Percentiles rank a stretch among this genome's conserved stretches.
phyloP scores from a whole-genome alignment of 257 asterid genomes.

The Lavandula angustifolia region DNA sequence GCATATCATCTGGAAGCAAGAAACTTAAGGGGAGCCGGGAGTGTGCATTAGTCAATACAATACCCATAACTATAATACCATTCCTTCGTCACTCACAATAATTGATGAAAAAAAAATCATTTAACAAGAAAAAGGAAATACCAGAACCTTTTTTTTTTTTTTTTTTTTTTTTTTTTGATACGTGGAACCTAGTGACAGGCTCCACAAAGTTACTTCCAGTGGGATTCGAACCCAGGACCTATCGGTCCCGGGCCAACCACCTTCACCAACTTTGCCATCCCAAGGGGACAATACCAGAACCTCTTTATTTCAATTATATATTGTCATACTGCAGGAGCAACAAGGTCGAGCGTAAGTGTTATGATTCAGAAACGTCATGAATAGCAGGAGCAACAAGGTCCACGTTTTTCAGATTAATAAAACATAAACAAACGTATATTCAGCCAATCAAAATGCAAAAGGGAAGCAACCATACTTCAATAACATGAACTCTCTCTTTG shows the following conservation, averaged over 20 bases:
- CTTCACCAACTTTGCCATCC: too few species aligned
- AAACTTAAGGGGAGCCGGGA: background rate
- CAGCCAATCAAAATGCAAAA: background rate
- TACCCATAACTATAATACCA: background rate
- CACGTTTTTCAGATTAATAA: background rate
- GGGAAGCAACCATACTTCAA: conserved; percentile 6
- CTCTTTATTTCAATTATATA: too few species aligned
- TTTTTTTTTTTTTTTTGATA: too few species aligned
- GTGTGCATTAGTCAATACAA: background rate
- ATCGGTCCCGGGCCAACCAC: too few species aligned
- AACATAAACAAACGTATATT: background rate
- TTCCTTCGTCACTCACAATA: background rate
- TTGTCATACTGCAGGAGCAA: too few species aligned
- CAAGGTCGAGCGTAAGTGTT: too few species aligned
- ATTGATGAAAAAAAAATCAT: background rate
- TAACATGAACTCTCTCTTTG: conserved; percentile 8
- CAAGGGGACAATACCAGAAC: too few species aligned
- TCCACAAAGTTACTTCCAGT: too few species aligned
- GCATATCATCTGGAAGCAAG: background rate
- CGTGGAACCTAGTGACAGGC: too few species aligned
- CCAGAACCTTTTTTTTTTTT: background rate
- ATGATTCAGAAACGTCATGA: too few species aligned
- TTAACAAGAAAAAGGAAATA: background rate
- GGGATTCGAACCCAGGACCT: too few species aligned
- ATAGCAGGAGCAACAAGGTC: conserved; percentile 10